phyloP scores from a whole-genome alignment of 2,329 filamentous ascomycete genomes.

The Aspergillus brasiliensis region DNA sequence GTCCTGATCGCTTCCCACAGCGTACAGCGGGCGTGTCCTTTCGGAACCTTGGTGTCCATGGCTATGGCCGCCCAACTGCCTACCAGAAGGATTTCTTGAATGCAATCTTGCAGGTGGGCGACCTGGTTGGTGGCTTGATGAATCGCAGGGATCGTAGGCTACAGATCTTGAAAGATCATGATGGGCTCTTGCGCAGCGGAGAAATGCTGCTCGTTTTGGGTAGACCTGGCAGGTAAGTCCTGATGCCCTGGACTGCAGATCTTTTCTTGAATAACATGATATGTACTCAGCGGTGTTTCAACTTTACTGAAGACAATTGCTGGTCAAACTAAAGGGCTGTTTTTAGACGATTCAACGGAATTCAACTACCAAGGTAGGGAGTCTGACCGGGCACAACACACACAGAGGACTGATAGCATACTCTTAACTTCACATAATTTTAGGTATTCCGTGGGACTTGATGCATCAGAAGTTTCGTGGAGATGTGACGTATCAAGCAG shows the following conservation, averaged over 20 bases:
- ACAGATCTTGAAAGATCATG: constrained; percentile 59
- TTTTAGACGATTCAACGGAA: constrained; percentile 65
- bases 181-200: constrained; percentile 56
- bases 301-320: constrained; percentile 80
- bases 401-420: neutral
- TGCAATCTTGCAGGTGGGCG: neutral
- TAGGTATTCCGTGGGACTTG: neutral
- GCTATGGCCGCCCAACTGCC: constrained; percentile 39
- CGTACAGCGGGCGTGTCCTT: constrained; percentile 39
- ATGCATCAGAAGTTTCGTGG: constrained; percentile 44
- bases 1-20: constrained; percentile 2
- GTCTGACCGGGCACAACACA: neutral
- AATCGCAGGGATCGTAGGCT: constrained; percentile 32
- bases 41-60: constrained; percentile 42
- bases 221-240: constrained; percentile 31
- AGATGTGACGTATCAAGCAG: constrained; percentile 78
- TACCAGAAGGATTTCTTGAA: constrained; percentile 28
- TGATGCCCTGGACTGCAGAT: neutral
- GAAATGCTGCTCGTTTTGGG: constrained; percentile 55
- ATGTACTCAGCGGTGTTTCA: constrained; percentile 55
- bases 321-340: constrained; percentile 76
- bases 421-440: constrained; percentile 27
- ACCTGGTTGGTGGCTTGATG: neutral
- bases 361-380: constrained; percentile 69
- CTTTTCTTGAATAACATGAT: neutral